These are phyloP conservation scores for Tetracladium setigerum DNA, from an alignment of 495 filamentous ascomycete species.

Conservation along the genomic window DNA sequence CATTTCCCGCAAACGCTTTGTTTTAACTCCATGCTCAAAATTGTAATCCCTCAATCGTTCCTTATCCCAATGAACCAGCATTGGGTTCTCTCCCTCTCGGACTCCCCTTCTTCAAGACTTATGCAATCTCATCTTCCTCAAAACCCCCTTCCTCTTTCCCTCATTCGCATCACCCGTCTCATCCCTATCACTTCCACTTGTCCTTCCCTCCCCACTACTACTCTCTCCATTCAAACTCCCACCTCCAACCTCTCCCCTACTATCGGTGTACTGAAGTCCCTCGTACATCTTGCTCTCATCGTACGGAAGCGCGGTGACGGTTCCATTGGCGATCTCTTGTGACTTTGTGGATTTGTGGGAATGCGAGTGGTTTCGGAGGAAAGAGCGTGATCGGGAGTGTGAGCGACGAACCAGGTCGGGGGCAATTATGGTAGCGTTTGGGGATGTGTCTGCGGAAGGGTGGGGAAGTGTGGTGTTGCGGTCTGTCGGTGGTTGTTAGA, in stretches of 20 bases:
- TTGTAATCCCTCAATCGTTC: not conserved
- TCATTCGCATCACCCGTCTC: not conserved
- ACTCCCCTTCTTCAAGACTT: not conserved
- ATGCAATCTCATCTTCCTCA: slow-evolving; percentile 7
- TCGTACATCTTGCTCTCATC: slow-evolving; percentile 7
- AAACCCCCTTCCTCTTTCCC: slow-evolving; percentile 5
- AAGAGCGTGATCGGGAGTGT: not conserved
- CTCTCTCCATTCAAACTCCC: not conserved
- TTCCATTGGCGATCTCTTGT: not conserved
- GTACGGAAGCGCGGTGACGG: too few relatives aligned
- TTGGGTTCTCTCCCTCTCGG: not conserved
- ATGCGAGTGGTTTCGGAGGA: slow-evolving; percentile 3
- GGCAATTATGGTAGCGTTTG: slow-evolving; percentile 18
- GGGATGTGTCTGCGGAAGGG: slow-evolving; percentile 20
- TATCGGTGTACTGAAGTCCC: slow-evolving; percentile 12
- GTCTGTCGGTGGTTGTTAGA: slow-evolving; percentile 4
- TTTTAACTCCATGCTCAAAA: slow-evolving; percentile 7
- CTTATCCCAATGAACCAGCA: not conserved
- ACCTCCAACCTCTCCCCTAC: slow-evolving; percentile 2
- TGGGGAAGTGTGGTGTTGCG: slow-evolving; percentile 22
- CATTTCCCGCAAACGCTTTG: too few relatives aligned
- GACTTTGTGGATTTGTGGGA: not conserved
- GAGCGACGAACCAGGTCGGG: slow-evolving; percentile 2
- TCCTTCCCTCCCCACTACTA: not conserved
- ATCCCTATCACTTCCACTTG: not conserved